These are phyloP conservation scores for Parasitella parasitica DNA, from an alignment of 371 early-diverging fungal genomes.

Conservation along the genomic window DNA sequence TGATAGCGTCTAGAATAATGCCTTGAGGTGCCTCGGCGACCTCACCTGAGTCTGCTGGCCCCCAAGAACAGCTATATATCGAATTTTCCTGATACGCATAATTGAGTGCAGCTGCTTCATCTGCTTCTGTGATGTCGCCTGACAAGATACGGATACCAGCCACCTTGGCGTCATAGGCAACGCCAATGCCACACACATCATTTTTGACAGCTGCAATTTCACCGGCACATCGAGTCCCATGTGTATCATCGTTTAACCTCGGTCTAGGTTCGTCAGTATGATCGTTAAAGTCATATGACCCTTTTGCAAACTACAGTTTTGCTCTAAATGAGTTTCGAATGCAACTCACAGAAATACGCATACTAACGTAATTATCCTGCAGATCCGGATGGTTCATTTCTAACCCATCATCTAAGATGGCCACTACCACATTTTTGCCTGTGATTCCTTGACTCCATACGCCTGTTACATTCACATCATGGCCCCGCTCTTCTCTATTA, in stretches of 20 bases:
- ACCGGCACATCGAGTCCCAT: conserved; percentile 98
- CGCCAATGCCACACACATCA: conserved; percentile 92
- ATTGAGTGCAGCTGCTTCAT: conserved; percentile 87
- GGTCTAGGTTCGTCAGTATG: conserved; percentile 78
- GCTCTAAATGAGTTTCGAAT: too few relatives aligned
- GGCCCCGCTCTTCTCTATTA: conserved; percentile 65
- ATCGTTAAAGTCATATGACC: conserved; percentile 94
- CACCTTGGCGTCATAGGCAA: conserved; percentile 88
- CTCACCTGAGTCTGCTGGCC: conserved; percentile 84
- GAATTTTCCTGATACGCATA: conserved; percentile 80
- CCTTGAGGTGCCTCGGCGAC: conserved; percentile 82
- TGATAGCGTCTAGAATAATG: conserved; percentile 77
- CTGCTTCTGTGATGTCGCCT: conserved; percentile 48
- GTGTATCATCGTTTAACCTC: conserved; percentile 75
- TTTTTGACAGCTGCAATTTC: conserved; percentile 92
- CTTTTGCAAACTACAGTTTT: conserved; percentile 78
- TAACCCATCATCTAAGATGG: conserved; percentile 94
- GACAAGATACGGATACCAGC: conserved; percentile 66
- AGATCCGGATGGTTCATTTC: conserved; percentile 86
- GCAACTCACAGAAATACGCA: too few relatives aligned
- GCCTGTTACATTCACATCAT: conserved; percentile 91
- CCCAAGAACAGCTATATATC: conserved; percentile 95
- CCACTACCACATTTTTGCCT: conserved; percentile 86
- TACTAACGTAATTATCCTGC: conserved; percentile 80
- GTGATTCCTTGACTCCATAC: conserved; percentile 93